A percentile compares a stretch with the other conserved stretches of the same genome.
Conservation (phyloP, 1,284 basidiomycete genomes). For the Heliocybe sulcata region DNA sequence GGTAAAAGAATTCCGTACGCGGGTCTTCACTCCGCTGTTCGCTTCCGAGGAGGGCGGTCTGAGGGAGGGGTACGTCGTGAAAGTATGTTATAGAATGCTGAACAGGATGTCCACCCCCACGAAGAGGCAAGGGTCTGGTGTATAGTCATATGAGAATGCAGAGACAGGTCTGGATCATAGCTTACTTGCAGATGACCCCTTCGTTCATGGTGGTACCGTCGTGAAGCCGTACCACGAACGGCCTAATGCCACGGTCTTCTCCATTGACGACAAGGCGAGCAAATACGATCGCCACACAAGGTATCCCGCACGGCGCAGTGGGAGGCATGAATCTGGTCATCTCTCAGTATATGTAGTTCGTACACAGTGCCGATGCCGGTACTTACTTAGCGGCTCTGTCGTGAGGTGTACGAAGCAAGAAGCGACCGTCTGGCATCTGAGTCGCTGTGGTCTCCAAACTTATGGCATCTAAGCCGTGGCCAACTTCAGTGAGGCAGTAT, state of each 20-base stretch:
- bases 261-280: conserved; percentile 24
- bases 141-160: conserved; percentile 17
- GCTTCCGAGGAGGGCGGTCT: conserved; percentile 26
- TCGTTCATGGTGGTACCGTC: conserved; percentile 25
- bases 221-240: conserved; percentile 26
- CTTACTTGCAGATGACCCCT: conserved; percentile 22
- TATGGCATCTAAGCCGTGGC: conserved; percentile 33
- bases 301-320: conserved; percentile 27
- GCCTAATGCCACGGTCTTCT: conserved; percentile 24
- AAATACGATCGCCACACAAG: conserved; percentile 27
- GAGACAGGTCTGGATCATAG: too few relatives aligned
- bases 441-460: conserved; percentile 34
- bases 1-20: conserved; percentile 23
- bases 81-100: conserved; percentile 33
- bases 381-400: conserved; percentile 29
- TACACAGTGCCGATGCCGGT: neutral
- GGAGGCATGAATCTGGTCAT: conserved; percentile 37
- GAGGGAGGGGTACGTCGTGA: conserved; percentile 26
- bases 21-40: conserved; percentile 17
- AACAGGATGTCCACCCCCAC: conserved; percentile 26
- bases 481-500: conserved; percentile 33
- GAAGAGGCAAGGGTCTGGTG: too few relatives aligned
- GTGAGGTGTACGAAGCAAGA: conserved; percentile 28
- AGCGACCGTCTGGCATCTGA: conserved; percentile 23
- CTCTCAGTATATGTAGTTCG: too few relatives aligned